Conservation (phyloP, 2,329 filamentous ascomycete species). For the Aspergillus latus region DNA sequence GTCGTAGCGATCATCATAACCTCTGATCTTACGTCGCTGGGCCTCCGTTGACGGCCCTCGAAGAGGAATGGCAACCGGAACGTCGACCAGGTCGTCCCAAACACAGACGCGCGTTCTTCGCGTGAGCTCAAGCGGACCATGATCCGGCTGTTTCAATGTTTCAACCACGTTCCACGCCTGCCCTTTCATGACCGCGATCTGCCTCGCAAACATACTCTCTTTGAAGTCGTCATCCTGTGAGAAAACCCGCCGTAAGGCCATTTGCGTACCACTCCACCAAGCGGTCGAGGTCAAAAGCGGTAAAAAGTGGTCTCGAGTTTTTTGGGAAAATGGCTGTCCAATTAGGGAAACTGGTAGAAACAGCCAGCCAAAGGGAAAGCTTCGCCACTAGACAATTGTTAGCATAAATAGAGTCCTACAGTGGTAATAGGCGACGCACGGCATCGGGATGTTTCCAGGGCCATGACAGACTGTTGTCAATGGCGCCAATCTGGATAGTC, state of each 20-base stretch:
- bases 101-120: conserved; percentile 88
- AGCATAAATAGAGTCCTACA: conserved; percentile 14
- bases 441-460: conserved; percentile 99
- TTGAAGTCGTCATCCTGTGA: conserved; percentile 93
- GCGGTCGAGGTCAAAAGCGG: conserved; percentile 88
- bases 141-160: conserved; percentile 87
- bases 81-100: conserved; percentile 96
- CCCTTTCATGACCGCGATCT: conserved; percentile 98
- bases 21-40: conserved; percentile 62
- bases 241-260: conserved; percentile 82
- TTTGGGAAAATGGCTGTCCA: conserved; percentile 91
- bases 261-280: conserved; percentile 96
- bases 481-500: conserved; percentile 79
- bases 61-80: conserved; percentile 91
- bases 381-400: conserved; percentile 58
- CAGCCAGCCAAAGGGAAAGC: conserved; percentile 97
- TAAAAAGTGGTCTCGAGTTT: conserved; percentile 91
- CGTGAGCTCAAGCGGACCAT: conserved; percentile 90
- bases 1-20: conserved; percentile 37
- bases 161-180: conserved; percentile 99
- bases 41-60: conserved; percentile 81
- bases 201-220: conserved; percentile 97
- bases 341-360: conserved; percentile 96
- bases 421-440: conserved; percentile 43
- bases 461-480: conserved; percentile 97